phyloP scores from a whole-genome alignment of 148 eudicot species.

The Drosera capensis region DNA sequence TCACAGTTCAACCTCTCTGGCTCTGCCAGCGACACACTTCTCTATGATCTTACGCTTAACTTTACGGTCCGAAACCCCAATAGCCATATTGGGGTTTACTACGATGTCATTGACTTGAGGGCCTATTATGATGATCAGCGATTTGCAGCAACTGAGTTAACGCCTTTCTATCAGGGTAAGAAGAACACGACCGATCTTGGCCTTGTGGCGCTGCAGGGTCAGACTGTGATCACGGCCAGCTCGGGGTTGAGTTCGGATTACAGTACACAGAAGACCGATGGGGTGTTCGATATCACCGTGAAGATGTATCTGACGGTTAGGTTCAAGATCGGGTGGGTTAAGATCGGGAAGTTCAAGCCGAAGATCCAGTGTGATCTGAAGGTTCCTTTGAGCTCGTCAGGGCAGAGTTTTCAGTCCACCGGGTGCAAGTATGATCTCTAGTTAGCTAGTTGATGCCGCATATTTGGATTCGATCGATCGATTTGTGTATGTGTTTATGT shows the following conservation, averaged over 20 bases:
- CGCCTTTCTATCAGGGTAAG: constrained; percentile 32
- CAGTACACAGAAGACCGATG: constrained; percentile 16
- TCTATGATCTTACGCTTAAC: constrained; percentile 29
- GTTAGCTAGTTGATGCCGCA: too few species aligned
- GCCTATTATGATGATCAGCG: constrained; percentile 28
- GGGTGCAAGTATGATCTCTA: constrained; percentile 13
- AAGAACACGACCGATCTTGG: constrained; percentile 21
- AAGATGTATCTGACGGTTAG: constrained; percentile 26
- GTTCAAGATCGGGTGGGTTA: constrained; percentile 22
- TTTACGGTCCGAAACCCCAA: constrained; percentile 32
- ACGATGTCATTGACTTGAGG: constrained; percentile 27
- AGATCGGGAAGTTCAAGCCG: constrained; percentile 8
- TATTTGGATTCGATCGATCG: too few species aligned
- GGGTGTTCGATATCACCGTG: constrained; percentile 24
- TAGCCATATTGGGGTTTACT: constrained; percentile 28
- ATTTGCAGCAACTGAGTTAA: constrained; percentile 6
- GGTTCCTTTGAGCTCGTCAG: constrained; percentile 24
- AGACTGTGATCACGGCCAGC: constrained; percentile 11
- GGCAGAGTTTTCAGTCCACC: constrained; percentile 16
- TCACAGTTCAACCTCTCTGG: constrained; percentile 36
- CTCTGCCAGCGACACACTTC: constrained; percentile 19
- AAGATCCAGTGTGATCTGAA: constrained; percentile 34
- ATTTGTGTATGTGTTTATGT: too few species aligned
- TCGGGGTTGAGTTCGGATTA: constrained; percentile 7
- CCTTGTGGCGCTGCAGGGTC: constrained; percentile 12